Base-by-base conservation (phyloP, 192 early-diverging fungal species). In the Phycomyces nitens region DNA sequence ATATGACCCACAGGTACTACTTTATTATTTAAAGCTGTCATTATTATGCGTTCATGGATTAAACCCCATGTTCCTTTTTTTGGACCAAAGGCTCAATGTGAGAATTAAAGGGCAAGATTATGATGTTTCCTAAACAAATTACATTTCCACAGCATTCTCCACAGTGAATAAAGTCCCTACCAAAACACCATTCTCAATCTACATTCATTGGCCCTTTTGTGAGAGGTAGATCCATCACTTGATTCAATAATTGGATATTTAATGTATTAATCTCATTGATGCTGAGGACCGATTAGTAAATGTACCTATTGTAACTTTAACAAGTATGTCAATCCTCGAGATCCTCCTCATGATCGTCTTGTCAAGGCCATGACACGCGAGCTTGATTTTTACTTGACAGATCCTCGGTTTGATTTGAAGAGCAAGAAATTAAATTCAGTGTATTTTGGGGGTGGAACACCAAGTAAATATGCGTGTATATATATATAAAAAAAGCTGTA, bases 301-400 rank as follows among this genome's bases (percentile, higher is more conserved):
- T 84, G 82, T 49, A 82, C 78, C 0, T 84, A 84, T 21, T 84
- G 82, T 54, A 82, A 82, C 56, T 84, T 84, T 56, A 84, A 84
- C 61, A 84, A 84, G 43, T 84, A 84, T 49, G 65, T 81, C 8
- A 74, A 81, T 24, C 77, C 80, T 1, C 29, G 44, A 38, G 22
- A 65, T 42, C 76, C 76, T 23, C 73, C 77, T 14, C 56, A 82
- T 64, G 65, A 80, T 14, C 44, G 80, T 39, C 72, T 84, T 72
- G 68, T 74, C 20, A 52, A 50, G 12, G 60, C 76, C 9, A 64
- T 82, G 27, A 53, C 64, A 18, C 66, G 22, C 6, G 82, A 84
- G 42, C 53, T 84, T 0, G 38, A 71, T 16, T 69, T 68, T 14
- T 76, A 70, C 29, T 47, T 84, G 47, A 42, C 14, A 2, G 53